Percentiles rank a stretch among this genome's conserved stretches.
Evolutionary conservation across 805 yeast genomes (phyloP).

Genomic region (Candida germanica): DNA sequence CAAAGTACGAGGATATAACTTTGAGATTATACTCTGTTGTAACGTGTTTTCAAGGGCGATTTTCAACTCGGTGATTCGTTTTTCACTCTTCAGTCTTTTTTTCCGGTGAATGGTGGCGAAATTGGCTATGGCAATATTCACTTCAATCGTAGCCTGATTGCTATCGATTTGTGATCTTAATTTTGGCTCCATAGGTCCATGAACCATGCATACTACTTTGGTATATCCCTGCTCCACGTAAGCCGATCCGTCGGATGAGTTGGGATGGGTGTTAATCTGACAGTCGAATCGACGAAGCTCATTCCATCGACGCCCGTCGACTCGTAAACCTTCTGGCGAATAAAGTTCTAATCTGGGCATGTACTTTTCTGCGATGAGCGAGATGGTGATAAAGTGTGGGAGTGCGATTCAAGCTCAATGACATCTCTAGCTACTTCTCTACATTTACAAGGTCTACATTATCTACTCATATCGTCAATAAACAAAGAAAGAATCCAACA

Average conservation of each 20-base stretch:
- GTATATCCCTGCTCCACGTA: slow-evolving; percentile 90
- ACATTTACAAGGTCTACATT: too few species aligned
- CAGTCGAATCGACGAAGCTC: slow-evolving; percentile 83
- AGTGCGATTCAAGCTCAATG: too few species aligned
- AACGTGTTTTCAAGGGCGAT: slow-evolving; percentile 68
- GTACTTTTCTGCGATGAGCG: too few species aligned
- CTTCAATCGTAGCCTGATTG: slow-evolving; percentile 55
- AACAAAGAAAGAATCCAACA: slow-evolving; percentile 58
- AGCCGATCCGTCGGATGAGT: slow-evolving; percentile 87
- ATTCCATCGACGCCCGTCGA: slow-evolving; percentile 94
- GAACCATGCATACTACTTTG: slow-evolving; percentile 77
- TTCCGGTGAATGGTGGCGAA: slow-evolving; percentile 77
- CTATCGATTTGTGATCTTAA: slow-evolving; percentile 49
- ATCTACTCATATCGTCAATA: slow-evolving; percentile 30
- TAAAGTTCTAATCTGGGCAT: slow-evolving; percentile 78
- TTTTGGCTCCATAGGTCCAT: slow-evolving; percentile 87
- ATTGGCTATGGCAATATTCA: slow-evolving; percentile 71
- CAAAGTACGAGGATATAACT: slow-evolving; percentile 77
- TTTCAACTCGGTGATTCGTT: slow-evolving; percentile 63
- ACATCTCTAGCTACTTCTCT: too few species aligned
- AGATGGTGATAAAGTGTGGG: too few species aligned
- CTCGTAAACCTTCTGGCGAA: slow-evolving; percentile 91
- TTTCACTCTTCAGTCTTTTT: slow-evolving; percentile 65
- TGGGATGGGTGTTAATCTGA: slow-evolving; percentile 82
- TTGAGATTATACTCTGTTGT: slow-evolving; percentile 67